phyloP scores from a whole-genome alignment of 352 stramenopile genomes.

The Lagenidium sp. region DNA sequence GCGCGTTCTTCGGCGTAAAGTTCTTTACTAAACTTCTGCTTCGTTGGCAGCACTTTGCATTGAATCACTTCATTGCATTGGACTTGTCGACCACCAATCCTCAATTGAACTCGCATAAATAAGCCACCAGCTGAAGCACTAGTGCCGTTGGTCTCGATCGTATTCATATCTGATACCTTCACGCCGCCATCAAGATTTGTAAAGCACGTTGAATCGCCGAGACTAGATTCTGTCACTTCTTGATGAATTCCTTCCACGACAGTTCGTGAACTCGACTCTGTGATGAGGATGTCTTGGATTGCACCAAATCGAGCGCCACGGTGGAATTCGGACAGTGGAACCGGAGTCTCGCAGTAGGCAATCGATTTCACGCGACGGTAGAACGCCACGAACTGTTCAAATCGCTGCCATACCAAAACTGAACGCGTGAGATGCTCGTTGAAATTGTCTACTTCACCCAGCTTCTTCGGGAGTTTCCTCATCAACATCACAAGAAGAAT shows the following conservation, averaged over 20 bases:
- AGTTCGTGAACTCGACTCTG: background rate
- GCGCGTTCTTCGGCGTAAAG: background rate
- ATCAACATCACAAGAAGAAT: constrained; percentile 12
- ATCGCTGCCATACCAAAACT: constrained; percentile 7
- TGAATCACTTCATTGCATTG: constrained; percentile 5
- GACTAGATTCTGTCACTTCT: background rate
- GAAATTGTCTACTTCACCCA: constrained; percentile 4
- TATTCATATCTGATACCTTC: constrained; percentile 3
- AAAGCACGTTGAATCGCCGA: constrained; percentile 2
- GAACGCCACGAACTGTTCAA: constrained; percentile 12
- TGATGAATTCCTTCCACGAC: constrained; percentile 3
- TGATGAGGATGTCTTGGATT: constrained; percentile 1
- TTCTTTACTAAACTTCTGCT: background rate
- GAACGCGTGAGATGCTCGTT: constrained; percentile 7
- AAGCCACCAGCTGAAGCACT: constrained; percentile 2
- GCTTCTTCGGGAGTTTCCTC: constrained; percentile 4
- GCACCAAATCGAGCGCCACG: constrained; percentile 2
- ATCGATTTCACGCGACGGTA: constrained; percentile 13
- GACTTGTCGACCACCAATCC: constrained; percentile 1
- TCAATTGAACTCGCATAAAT: constrained; percentile 9
- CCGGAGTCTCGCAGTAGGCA: constrained; percentile 5
- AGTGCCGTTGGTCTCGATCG: constrained; percentile 3
- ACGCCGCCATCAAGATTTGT: constrained; percentile 2
- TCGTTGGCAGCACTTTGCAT: constrained; percentile 2
- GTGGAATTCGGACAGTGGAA: constrained; percentile 7